Percentiles rank a stretch among this genome's conserved stretches.
Conservation (phyloP, 305 asterid species). For the Fraxinus angustifolia region DNA sequence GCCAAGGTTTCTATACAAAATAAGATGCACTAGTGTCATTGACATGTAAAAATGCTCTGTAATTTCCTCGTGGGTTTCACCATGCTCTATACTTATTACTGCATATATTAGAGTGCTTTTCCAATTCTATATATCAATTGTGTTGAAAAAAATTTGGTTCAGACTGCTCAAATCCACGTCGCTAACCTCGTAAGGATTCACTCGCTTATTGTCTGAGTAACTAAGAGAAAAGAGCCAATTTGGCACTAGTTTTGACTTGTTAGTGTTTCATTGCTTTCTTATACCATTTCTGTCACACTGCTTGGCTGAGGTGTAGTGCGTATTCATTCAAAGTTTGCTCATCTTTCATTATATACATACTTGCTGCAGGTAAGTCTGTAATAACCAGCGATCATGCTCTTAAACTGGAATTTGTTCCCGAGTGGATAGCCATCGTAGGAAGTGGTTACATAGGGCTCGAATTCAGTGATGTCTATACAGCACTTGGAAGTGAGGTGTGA, state of each 20-base stretch:
- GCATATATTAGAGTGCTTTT: background rate
- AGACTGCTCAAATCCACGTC: background rate
- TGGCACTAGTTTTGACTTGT: background rate
- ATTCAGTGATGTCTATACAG: constrained; percentile 94
- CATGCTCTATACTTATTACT: background rate
- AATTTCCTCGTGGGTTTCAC: background rate
- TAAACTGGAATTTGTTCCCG: constrained; percentile 79
- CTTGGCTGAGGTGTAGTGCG: background rate
- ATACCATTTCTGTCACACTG: background rate
- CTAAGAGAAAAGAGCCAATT: background rate
- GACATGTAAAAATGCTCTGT: background rate
- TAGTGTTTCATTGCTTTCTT: background rate
- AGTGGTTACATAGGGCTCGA: constrained; percentile 98
- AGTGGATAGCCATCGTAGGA: constrained; percentile 95
- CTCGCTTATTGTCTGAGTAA: background rate
- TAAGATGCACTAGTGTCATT: background rate
- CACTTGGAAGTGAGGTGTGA: constrained; percentile 95
- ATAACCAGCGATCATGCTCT: constrained; percentile 97
- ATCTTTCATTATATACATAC: constrained; percentile 11
- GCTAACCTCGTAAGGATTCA: background rate
- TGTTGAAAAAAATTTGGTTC: background rate
- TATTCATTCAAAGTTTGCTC: background rate
- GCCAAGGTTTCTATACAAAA: background rate
- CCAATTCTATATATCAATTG: background rate
- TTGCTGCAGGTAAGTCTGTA: constrained; percentile 75